Percentiles rank a stretch among this genome's conserved stretches.
These are phyloP conservation scores for Ensete ventricosum DNA, from an alignment of 176 grass and related monocot genomes.

Conservation along the genomic window DNA sequence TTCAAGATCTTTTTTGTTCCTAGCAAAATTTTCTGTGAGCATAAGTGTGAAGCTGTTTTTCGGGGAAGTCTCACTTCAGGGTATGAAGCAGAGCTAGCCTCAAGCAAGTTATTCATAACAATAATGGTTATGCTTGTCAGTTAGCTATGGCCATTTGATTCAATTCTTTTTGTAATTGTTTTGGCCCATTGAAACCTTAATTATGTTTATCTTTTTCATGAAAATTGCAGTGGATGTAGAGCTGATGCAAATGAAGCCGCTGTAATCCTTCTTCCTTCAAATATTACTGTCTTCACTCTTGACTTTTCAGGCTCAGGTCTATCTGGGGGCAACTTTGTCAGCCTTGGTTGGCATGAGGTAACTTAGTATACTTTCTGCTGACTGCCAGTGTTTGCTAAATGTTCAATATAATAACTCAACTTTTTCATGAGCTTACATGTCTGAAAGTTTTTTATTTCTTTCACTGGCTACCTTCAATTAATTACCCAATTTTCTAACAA, in stretches of 20 bases:
- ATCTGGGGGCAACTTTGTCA: slow-evolving; percentile 86
- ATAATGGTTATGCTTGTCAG: background rate
- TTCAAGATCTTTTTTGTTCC: background rate
- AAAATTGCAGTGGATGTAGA: slow-evolving; percentile 83
- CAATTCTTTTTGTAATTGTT: background rate
- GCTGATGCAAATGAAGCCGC: slow-evolving; percentile 93
- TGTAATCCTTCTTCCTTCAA: slow-evolving; percentile 87
- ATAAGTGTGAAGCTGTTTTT: background rate
- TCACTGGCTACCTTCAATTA: slow-evolving; percentile 4
- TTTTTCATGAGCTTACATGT: background rate
- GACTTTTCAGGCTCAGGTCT: slow-evolving; percentile 96
- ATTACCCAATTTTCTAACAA: slow-evolving; percentile 9
- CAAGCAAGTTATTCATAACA: background rate
- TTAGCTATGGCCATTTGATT: background rate
- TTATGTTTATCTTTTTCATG: slow-evolving; percentile 1
- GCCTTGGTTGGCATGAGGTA: slow-evolving; percentile 99
- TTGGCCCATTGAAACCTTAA: background rate
- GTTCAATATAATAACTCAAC: background rate
- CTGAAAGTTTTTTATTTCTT: slow-evolving; percentile 5
- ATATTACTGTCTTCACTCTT: slow-evolving; percentile 94
- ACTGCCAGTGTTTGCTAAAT: background rate
- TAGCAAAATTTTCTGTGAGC: background rate
- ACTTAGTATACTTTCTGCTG: slow-evolving; percentile 24
- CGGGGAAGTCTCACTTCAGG: background rate
- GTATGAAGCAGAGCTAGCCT: background rate